Evolutionary conservation across 1,284 basidiomycete genomes (phyloP).

Genomic region (Cryptococcus jaspeensis): DNA sequence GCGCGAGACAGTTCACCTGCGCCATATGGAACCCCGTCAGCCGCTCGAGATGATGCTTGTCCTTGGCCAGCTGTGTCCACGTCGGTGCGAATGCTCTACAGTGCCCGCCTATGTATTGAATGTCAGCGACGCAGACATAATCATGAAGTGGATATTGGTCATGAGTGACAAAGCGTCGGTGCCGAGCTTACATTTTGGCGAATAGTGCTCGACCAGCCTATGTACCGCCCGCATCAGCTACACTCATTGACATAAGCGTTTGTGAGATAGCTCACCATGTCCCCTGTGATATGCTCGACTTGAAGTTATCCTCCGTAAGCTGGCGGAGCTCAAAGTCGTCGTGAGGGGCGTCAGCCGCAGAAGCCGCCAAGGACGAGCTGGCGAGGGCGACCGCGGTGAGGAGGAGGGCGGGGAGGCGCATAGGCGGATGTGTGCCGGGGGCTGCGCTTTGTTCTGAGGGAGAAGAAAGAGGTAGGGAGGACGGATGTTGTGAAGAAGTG

Average conservation of each 20-base stretch:
- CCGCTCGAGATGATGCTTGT: slow-evolving; percentile 59
- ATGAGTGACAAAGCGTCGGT: background rate
- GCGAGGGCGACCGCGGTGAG: background rate
- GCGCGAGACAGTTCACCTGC: slow-evolving; percentile 78
- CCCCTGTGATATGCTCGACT: slow-evolving; percentile 59
- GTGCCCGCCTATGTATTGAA: slow-evolving; percentile 37
- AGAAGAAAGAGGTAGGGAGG: background rate
- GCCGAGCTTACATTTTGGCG: slow-evolving; percentile 44
- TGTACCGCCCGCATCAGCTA: background rate
- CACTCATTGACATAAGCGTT: background rate
- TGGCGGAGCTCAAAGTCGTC: slow-evolving; percentile 43
- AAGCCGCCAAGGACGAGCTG: background rate
- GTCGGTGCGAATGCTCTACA: slow-evolving; percentile 62
- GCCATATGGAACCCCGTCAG: slow-evolving; percentile 67
- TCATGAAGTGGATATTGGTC: background rate
- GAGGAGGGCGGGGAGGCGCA: slow-evolving; percentile 9
- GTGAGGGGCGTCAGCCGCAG: background rate
- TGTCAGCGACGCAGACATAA: slow-evolving; percentile 1
- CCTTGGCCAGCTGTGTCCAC: slow-evolving; percentile 68
- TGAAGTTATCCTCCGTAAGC: slow-evolving; percentile 68
- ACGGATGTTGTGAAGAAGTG: background rate
- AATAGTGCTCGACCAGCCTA: slow-evolving; percentile 53
- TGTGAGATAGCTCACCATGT: slow-evolving; percentile 60
- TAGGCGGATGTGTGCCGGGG: background rate
- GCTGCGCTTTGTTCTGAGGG: no score